phyloP scores from a whole-genome alignment of 2,329 filamentous ascomycete genomes.

The Xylariaceae sp. region DNA sequence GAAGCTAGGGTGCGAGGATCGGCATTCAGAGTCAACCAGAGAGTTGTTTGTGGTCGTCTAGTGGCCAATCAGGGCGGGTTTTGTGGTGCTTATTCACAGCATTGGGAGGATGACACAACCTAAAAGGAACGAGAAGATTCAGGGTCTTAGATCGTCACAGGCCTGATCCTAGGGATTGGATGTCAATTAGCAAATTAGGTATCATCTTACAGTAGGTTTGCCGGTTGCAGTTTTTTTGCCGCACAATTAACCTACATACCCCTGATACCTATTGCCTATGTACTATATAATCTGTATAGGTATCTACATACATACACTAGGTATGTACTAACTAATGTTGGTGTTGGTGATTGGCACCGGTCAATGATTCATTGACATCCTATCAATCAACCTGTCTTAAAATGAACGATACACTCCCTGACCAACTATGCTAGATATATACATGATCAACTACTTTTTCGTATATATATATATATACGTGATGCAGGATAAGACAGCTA shows the following conservation, averaged over 20 bases:
- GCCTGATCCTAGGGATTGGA: background rate
- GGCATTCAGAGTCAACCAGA: background rate
- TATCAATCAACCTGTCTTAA: conserved; percentile 24
- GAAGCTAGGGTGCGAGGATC: too few relatives aligned
- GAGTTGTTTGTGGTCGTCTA: background rate
- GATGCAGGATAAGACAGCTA: background rate
- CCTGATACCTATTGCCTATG: too few relatives aligned
- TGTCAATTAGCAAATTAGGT: background rate
- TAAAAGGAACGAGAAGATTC: conserved; percentile 6
- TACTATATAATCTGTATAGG: too few relatives aligned
- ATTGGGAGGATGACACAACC: conserved; percentile 8
- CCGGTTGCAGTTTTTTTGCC: background rate
- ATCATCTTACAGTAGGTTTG: background rate
- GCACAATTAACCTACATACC: too few relatives aligned
- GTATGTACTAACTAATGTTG: conserved; percentile 10
- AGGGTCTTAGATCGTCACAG: background rate
- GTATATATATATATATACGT: background rate
- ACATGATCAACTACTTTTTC: background rate
- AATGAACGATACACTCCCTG: conserved; percentile 2
- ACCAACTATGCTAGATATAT: too few relatives aligned
- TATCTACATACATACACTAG: too few relatives aligned
- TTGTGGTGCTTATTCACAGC: conserved; percentile 18
- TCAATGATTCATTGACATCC: conserved; percentile 20
- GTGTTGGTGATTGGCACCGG: conserved; percentile 19
- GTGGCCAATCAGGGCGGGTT: conserved; percentile 10